Conservation (phyloP, 345 rosid species). For the Eucalyptus brandiana region DNA sequence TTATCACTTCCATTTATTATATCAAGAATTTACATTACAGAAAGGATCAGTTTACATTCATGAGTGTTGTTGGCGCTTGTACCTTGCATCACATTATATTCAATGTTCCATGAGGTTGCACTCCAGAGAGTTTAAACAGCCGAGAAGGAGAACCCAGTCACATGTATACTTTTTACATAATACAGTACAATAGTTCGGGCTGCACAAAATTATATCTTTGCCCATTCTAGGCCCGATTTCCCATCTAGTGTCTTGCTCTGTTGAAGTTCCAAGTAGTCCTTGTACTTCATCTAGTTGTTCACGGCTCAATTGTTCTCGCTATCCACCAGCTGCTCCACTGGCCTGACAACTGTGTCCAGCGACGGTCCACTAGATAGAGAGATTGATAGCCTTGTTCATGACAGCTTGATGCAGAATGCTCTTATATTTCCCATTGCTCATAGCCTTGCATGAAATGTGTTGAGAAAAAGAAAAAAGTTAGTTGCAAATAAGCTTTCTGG, state of each 20-base stretch:
- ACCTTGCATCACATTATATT: neutral
- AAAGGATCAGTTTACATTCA: neutral
- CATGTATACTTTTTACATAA: neutral
- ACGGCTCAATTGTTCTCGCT: neutral
- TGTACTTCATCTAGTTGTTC: conserved; percentile 12
- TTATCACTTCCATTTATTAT: neutral
- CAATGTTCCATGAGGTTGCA: neutral
- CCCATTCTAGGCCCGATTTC: conserved; percentile 15
- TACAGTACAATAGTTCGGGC: neutral
- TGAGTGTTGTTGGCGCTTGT: neutral
- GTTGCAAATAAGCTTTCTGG: neutral
- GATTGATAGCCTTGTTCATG: conserved; percentile 28
- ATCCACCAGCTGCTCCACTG: conserved; percentile 14
- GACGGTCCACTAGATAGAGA: conserved; percentile 21
- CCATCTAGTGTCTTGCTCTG: conserved; percentile 15
- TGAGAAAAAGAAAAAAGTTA: too few species aligned
- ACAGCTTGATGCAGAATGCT: conserved; percentile 33
- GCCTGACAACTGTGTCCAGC: conserved; percentile 15
- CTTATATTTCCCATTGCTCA: conserved; percentile 50
- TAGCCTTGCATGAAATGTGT: too few species aligned
- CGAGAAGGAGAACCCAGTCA: neutral
- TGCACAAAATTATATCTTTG: neutral
- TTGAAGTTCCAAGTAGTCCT: conserved; percentile 15
- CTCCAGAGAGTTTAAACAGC: neutral
- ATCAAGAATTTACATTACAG: neutral